phyloP scores from a whole-genome alignment of 1,284 basidiomycete genomes.

The Cryptococcus sp. region DNA sequence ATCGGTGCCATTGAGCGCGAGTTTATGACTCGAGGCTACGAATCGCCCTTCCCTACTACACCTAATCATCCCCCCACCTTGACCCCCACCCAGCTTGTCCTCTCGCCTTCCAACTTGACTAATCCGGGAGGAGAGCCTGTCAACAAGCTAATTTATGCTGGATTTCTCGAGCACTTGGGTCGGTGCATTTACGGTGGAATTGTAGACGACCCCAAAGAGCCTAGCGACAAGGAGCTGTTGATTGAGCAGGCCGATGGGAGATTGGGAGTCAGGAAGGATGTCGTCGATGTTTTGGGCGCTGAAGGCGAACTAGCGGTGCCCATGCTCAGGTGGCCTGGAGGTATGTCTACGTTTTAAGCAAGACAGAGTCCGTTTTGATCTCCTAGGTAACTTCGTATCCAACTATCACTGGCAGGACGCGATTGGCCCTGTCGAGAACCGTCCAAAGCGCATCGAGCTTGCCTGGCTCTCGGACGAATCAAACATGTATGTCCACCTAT shows the following conservation, averaged over 20 bases:
- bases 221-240: slow-evolving; percentile 35
- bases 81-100: not conserved
- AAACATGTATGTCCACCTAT: slow-evolving; percentile 44
- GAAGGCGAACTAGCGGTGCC: slow-evolving; percentile 54
- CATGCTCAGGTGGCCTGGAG: slow-evolving; percentile 59
- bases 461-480: slow-evolving; percentile 61
- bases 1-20: not conserved
- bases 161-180: slow-evolving; percentile 59
- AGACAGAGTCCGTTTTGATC: not conserved
- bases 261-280: slow-evolving; percentile 8
- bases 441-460: slow-evolving; percentile 57
- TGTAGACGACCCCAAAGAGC: slow-evolving; percentile 50
- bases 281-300: slow-evolving; percentile 42
- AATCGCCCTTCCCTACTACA: not conserved
- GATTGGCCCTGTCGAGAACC: slow-evolving; percentile 54
- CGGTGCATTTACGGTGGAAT: slow-evolving; percentile 61
- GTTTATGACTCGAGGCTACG: not conserved
- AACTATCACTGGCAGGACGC: slow-evolving; percentile 65
- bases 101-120: slow-evolving; percentile 4
- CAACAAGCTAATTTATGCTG: slow-evolving; percentile 51
- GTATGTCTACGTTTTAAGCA: slow-evolving; percentile 45
- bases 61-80: slow-evolving; percentile 5
- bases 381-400: slow-evolving; percentile 47
- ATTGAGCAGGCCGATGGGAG: slow-evolving; percentile 14
- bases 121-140: slow-evolving; percentile 11